Evolutionary conservation across 73 alveolate species (phyloP).

Genomic region (Durusdinium trenchii): DNA sequence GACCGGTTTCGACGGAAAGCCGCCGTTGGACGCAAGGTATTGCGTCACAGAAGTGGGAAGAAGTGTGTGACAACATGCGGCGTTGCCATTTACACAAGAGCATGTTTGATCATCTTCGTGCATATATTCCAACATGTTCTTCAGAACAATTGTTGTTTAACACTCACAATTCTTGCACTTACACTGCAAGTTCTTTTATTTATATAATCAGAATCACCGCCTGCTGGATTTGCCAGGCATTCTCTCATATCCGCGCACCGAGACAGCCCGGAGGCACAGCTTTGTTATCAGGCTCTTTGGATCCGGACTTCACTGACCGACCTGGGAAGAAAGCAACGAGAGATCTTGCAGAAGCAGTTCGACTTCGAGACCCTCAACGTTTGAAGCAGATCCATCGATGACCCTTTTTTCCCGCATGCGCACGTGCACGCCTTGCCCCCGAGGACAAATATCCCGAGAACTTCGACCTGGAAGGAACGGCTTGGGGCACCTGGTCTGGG

Average conservation of each 20-base stretch:
- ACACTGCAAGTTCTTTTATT: not conserved
- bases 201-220: not conserved
- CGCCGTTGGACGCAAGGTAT: not conserved
- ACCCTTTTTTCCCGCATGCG: not conserved
- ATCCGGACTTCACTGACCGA: no score
- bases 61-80: not conserved
- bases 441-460: conserved; percentile 70
- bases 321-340: not conserved
- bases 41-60: not conserved
- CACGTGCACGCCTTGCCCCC: not conserved
- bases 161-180: not conserved
- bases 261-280: conserved; percentile 51
- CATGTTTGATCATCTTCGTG: not conserved
- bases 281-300: no score
- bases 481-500: no score
- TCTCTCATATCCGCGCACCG: conserved; percentile 70
- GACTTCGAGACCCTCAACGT: not conserved
- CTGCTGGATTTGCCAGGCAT: conserved; percentile 15
- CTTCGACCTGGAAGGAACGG: conserved; percentile 49
- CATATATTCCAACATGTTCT: not conserved
- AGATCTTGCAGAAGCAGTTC: not conserved
- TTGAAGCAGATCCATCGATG: not conserved
- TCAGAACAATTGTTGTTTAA: not conserved
- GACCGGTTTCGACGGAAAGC: not conserved
- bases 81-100: not conserved